Base-by-base conservation (phyloP, 2,329 filamentous ascomycete species). In the Malbranchea cinnamomea region DNA sequence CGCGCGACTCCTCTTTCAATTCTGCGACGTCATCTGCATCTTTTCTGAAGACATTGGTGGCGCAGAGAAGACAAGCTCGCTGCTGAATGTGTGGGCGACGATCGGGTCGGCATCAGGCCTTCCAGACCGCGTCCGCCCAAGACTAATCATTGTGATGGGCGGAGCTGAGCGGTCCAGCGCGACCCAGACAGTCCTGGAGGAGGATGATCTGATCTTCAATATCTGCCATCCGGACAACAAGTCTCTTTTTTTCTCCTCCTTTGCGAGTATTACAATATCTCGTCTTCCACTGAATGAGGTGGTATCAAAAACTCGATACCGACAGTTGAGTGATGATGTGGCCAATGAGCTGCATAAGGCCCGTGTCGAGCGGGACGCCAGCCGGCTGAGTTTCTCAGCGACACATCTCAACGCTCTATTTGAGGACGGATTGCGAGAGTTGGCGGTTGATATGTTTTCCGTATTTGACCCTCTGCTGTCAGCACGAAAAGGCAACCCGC, bases 1-100 rank as follows among this genome's bases (percentile, higher is more conserved):
- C 17, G 33, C 29, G 8, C 26, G 26, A 6, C 29, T 46, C 5
- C 26, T 46, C 8, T 45, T 46, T 32, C n/a, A 40, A 14, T 45
- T 46, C 13, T 34, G 28, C 2, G 40, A 46, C 36, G 15, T 44
- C 3, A 24, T 46, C 37, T 46, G 26, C 17, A 40, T 46, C 13
- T 45, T 43, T 19, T 22, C 41, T 4, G 31, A 41, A 15, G 28
- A 45, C 16, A 9, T 32, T 28, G 6, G 21, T 6, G 27, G 7
- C 9, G 18, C 40, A 13, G 10, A 37, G 21, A 26, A 33, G 8
- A 22, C 32, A 16, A n/a, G 33, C 7, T 5, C 31, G 5, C 38
- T 45, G 17, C 28, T 30, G 4, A 30, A 5, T 3, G 31, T 30
- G 17, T 31, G 29, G 8, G 8, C 9, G 13, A 23, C 17, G 16